These are phyloP conservation scores for Curvularia sp. DNA, from an alignment of 2,329 filamentous ascomycete genomes.

Conservation along the genomic window DNA sequence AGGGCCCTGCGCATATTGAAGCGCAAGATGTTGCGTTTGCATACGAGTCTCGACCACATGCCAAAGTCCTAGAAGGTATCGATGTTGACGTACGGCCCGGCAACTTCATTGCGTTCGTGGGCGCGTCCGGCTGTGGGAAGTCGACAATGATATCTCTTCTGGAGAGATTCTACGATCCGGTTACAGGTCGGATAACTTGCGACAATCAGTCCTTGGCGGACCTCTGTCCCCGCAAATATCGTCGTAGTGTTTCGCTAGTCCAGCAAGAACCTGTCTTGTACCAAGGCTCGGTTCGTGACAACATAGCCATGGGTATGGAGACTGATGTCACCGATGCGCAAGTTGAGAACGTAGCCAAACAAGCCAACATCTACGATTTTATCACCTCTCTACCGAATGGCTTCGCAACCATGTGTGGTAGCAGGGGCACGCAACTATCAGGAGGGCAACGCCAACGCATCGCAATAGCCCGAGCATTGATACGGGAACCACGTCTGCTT, in stretches of 20 bases:
- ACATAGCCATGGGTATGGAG: slow-evolving; percentile 74
- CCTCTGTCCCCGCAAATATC: slow-evolving; percentile 81
- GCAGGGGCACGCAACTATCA: slow-evolving; percentile 44
- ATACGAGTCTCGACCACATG: slow-evolving; percentile 79
- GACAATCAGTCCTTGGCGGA: slow-evolving; percentile 80
- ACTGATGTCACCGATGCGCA: slow-evolving; percentile 74
- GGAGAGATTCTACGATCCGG: slow-evolving; percentile 92
- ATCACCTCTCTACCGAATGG: slow-evolving; percentile 60
- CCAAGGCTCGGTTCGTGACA: slow-evolving; percentile 88
- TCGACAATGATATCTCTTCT: slow-evolving; percentile 89
- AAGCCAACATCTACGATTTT: slow-evolving; percentile 54
- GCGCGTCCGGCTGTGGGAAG: slow-evolving; percentile 91
- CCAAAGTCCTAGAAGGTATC: slow-evolving; percentile 81
- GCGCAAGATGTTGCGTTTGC: slow-evolving; percentile 74
- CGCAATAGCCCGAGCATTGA: slow-evolving; percentile 87
- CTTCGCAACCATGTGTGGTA: slow-evolving; percentile 50
- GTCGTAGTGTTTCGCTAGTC: slow-evolving; percentile 82
- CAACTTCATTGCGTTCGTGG: slow-evolving; percentile 87
- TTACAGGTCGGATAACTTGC: slow-evolving; percentile 77
- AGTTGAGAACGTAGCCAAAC: slow-evolving; percentile 78
- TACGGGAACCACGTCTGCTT: slow-evolving; percentile 88
- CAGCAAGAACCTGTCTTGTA: slow-evolving; percentile 95
- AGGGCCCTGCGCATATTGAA: slow-evolving; percentile 42
- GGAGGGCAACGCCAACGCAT: slow-evolving; percentile 96
- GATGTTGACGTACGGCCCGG: slow-evolving; percentile 71